Base-by-base conservation (phyloP, 257 asterid species). In the Echites panduratus region DNA sequence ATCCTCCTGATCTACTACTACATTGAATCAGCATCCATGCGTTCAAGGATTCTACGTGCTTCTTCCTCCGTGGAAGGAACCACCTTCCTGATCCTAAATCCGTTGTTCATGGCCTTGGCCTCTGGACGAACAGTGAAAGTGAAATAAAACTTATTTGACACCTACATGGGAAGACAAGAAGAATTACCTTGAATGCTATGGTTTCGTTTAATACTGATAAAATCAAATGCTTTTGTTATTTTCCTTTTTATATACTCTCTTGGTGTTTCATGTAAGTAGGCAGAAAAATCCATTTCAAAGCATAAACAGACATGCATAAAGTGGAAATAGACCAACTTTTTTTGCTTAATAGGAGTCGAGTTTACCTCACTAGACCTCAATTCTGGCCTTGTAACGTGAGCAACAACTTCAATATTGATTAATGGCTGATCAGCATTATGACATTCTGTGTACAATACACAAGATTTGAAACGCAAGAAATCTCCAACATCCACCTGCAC, bases 61-160 rank as follows among this genome's bases (percentile, higher is more conserved):
- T 94, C 99, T 83, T 94, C 99, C 85, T 89, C 97, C 1, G 97
- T 94, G 62, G 96, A 95, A 12, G 99, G 99, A 79, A 94, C 97
- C 78, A 94, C 99, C 86, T 94, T 91, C 82, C 97, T 82, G 75
- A 94, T 87, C 83, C 86, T 80, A 53, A 75, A 85, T 19, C 87
- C 87, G 52, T 84, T 83, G 27, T 86, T 89, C 79, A 49, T 63
- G 44, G 89, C 86, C 90, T 89, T 91, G 5, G 97, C 99, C 85
- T 91, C 97, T 2, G 88, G 86, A 16, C 90, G 90, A 72, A 91
- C 96, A 0, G 99, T 91, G 85, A 89, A 89, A 0, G 95, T 91
- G 84, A 89, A 94, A 81, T 89, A 87, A 73, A 94, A 94, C 79
- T 73, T 90, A 80, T 94, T 94, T 1, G 98, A 94, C 68, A 94